Evolutionary conservation across 495 filamentous ascomycete species (phyloP), one percentile per base, ranked within the genome.

Genomic region (Tuber aestivum): DNA sequence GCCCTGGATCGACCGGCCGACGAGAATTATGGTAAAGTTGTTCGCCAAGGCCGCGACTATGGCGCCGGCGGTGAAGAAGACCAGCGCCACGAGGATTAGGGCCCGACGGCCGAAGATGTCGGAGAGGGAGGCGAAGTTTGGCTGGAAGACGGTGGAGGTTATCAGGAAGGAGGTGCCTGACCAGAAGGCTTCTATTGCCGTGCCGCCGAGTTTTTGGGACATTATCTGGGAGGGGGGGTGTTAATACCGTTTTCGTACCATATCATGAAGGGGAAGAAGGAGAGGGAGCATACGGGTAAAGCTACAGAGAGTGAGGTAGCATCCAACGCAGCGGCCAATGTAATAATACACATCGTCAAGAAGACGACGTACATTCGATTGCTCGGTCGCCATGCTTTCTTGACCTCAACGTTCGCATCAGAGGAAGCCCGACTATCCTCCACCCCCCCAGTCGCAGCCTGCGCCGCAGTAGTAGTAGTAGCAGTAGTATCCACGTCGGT

Each of bases 301-400:
- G 92, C 92, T 35, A 94, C 91, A 12, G 89, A 90, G 23, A 94
- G 85, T 3, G 90, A 92, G 4, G 92, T 94, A 1, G 90, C 91
- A 83, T 94, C 92, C 32, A 94, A 84, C 38, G 92, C 91, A 8
- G 88, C 90, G 85, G 91, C 90, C 45, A 93, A 83, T 0, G 88
- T 88, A 38, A 93, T 86, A 12, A 91, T 85, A 35, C 86, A 85
- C 65, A 94, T 85, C 0, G 90, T 89, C 37, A 81, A 44, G 78
- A 91, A 90, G n/a, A 87, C 87, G 21, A 87, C 73, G 14, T 83
- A 76, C 42, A 86, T 81, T 14, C 80, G 73, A 35, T 72, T 75
- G 18, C 79, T 79, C 1, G 84, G 84, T 16, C 14, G 27, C 79
- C 80, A 81, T 78, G 37, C 10, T 37, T 65, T n/a, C n/a, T n/a